Percentiles rank a stretch among this genome's conserved stretches.
Evolutionary conservation across 2,329 filamentous ascomycete genomes (phyloP).

Genomic region (Cercospora nicotianae): DNA sequence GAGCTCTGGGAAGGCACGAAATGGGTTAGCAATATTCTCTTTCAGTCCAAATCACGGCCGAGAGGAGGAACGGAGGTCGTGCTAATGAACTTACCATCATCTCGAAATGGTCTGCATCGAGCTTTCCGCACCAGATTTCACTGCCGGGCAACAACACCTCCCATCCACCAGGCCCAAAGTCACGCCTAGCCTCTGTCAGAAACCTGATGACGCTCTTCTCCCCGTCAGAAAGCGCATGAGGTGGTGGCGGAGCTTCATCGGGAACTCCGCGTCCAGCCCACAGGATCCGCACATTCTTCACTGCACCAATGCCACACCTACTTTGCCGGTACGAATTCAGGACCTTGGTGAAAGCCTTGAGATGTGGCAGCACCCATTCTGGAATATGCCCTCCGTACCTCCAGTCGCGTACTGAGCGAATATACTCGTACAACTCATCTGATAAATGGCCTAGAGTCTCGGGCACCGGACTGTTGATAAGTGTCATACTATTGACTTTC

Average conservation of each 20-base stretch:
- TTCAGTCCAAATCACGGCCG: not conserved
- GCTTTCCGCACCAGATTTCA: slow-evolving; percentile 1
- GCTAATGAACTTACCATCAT: slow-evolving; percentile 15
- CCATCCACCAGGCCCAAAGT: slow-evolving; percentile 16
- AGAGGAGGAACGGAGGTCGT: not conserved
- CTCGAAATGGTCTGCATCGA: slow-evolving; percentile 19
- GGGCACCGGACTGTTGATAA: slow-evolving; percentile 37
- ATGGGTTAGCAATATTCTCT: not conserved
- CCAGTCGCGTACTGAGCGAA: slow-evolving; percentile 48
- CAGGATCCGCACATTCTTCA: slow-evolving; percentile 32
- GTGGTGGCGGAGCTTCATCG: not conserved
- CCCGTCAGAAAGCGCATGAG: slow-evolving; percentile 4
- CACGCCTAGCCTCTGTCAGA: slow-evolving; percentile 13
- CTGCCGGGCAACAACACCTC: slow-evolving; percentile 12
- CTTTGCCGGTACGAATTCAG: slow-evolving; percentile 38
- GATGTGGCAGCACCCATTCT: slow-evolving; percentile 54
- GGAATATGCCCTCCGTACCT: slow-evolving; percentile 9
- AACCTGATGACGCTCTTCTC: slow-evolving; percentile 14
- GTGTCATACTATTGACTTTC: slow-evolving; percentile 32
- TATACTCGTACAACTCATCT: slow-evolving; percentile 51
- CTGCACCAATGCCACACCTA: slow-evolving; percentile 27
- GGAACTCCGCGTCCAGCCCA: slow-evolving; percentile 14
- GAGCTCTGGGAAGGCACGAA: not conserved
- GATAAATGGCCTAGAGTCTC: slow-evolving; percentile 62
- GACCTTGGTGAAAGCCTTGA: slow-evolving; percentile 51